Evolutionary conservation across 306 rosid genomes (phyloP).

Genomic region (Cucumis cinereus): DNA sequence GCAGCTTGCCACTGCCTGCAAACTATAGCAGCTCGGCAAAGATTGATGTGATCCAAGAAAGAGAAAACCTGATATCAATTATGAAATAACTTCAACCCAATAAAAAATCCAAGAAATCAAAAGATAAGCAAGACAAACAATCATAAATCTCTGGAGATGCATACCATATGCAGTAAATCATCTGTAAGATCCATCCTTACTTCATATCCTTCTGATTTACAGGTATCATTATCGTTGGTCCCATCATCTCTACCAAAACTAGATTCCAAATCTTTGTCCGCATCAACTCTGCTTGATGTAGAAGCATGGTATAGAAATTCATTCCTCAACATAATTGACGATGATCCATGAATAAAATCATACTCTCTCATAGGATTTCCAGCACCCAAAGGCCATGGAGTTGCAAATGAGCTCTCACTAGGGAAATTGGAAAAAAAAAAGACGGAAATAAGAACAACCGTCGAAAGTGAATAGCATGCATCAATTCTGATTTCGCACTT

Average conservation of each 20-base stretch:
- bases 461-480: neutral
- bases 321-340: slow-evolving; percentile 17
- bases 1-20: slow-evolving; percentile 93
- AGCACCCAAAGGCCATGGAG: slow-evolving; percentile 28
- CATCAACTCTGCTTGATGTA: slow-evolving; percentile 20
- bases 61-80: slow-evolving; percentile 62
- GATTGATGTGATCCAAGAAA: slow-evolving; percentile 80
- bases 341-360: slow-evolving; percentile 20
- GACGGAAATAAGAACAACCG: neutral
- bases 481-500: neutral
- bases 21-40: slow-evolving; percentile 87
- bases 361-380: slow-evolving; percentile 35
- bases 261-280: slow-evolving; percentile 27
- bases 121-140: neutral
- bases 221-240: slow-evolving; percentile 26
- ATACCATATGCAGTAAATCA: slow-evolving; percentile 92
- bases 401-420: slow-evolving; percentile 46
- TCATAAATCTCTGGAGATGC: neutral
- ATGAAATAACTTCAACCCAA: neutral
- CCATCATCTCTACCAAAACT: slow-evolving; percentile 35
- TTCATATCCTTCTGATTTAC: slow-evolving; percentile 46
- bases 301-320: slow-evolving; percentile 33
- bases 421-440: slow-evolving; percentile 10
- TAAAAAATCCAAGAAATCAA: neutral
- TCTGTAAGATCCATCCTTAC: slow-evolving; percentile 95